Evolutionary conservation across 345 rosid genomes (phyloP).

Genomic region (Citrus hindsii): DNA sequence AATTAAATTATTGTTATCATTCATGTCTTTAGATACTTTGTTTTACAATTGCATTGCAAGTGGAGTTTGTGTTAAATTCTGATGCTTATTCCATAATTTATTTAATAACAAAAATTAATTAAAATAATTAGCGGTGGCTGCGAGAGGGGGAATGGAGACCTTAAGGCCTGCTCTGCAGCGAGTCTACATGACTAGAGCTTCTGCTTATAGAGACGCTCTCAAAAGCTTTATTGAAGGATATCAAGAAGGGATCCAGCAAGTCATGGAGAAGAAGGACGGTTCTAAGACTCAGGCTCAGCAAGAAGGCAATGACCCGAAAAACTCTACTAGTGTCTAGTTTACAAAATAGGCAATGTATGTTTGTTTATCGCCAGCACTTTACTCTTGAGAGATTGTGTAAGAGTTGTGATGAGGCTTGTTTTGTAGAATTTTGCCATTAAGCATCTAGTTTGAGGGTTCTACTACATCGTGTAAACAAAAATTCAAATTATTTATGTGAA

Average conservation of each 20-base stretch:
- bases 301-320: conserved; percentile 23
- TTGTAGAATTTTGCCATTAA: conserved; percentile 16
- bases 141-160: conserved; percentile 92
- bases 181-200: conserved; percentile 83
- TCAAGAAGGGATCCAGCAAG: conserved; percentile 77
- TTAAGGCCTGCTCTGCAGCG: conserved; percentile 86
- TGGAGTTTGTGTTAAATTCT: neutral
- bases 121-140: conserved; percentile 63
- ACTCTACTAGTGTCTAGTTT: conserved; percentile 11
- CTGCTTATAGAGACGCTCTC: conserved; percentile 82
- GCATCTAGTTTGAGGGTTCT: neutral
- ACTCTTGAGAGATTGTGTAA: neutral
- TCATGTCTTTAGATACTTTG: no score
- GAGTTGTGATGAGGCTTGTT: neutral
- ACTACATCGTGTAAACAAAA: conserved; percentile 3
- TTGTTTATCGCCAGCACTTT: neutral
- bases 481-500: conserved; percentile 7
- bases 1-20: no score
- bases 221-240: conserved; percentile 67
- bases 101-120: conserved; percentile 9
- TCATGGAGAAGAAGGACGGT: conserved; percentile 51
- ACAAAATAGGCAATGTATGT: neutral
- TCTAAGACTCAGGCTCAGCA: conserved; percentile 31
- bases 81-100: neutral
- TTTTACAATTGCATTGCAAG: no score